Base-by-base conservation (phyloP, 2,329 filamentous ascomycete genomes). In the Claviceps arundinis region DNA sequence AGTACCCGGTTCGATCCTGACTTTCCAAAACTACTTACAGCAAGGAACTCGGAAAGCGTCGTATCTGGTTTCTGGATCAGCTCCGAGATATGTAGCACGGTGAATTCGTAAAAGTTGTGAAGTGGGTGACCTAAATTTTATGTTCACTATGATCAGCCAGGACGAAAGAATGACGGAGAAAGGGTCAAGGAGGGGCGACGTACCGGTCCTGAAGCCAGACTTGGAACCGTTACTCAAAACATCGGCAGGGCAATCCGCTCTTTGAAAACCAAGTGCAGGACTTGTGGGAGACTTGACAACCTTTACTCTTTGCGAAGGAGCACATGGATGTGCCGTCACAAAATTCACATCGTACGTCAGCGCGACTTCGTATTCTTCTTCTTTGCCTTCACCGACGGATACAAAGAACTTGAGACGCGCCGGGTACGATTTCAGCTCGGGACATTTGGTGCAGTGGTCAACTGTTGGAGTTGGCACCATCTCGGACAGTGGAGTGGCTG, bases 301-400 rank as follows among this genome's bases (percentile, higher is more conserved):
- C 55, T 73, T 76, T 2, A 80, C 75, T 52, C 75, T 72, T 49
- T 72, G 71, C 1, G 78, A 80, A 1, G 77, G 74, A 5, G 77
- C 73, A 58, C 82, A 85, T 0, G 82, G 82, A 57, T 84, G 80
- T 0, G 80, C 80, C 1, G 82, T 84, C 17, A 84, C 77, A 61
- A 85, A 85, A 58, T 76, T 76, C 22, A 84, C 72, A 53, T 85
- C 81, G 56, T 80, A 76, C 5, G 67, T 65, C 9, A 85, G 64
- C 1, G 71, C 60, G 50, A 75, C 71, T 1, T 68, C 69, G 50
- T 73, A 58, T 52, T 73, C 66, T 45, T 71, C 66, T 1, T 69
- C 67, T 2, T 65, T 60, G 2, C 69, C 65, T 34, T 72, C 71
- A 46, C 68, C 66, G 43, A 69, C 59, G 1, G 63, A 62, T 5